phyloP scores from a whole-genome alignment of 768 basidiomycete genomes.

The Kwoniella sp. region DNA sequence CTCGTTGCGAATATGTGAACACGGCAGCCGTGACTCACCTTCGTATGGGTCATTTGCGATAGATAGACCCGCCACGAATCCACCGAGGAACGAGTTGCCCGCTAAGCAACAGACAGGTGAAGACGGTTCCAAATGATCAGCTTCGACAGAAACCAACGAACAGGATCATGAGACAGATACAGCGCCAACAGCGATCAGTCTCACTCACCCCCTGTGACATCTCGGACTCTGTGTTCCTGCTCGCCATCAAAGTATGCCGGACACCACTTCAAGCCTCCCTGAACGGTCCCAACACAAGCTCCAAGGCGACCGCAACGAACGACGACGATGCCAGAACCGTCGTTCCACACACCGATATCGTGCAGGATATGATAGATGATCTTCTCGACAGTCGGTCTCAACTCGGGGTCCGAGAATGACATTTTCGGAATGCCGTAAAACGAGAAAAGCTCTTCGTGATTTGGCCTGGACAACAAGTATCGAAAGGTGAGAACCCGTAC shows the following conservation, averaged over 20 bases:
- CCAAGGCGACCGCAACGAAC: conserved; percentile 44
- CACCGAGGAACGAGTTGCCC: conserved; percentile 49
- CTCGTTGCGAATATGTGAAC: background rate
- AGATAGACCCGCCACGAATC: conserved; percentile 42
- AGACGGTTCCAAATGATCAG: conserved; percentile 6
- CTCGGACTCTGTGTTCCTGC: conserved; percentile 34
- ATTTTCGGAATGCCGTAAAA: conserved; percentile 25
- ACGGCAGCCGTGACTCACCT: conserved; percentile 26
- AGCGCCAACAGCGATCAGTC: no score
- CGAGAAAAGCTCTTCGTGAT: conserved; percentile 50
- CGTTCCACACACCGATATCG: conserved; percentile 35
- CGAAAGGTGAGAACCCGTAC: no score
- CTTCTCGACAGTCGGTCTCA: conserved; percentile 27
- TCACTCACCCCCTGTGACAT: conserved; percentile 51
- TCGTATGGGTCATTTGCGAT: conserved; percentile 33
- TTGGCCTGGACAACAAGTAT: conserved; percentile 38
- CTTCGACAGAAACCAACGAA: background rate
- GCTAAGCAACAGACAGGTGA: conserved; percentile 27
- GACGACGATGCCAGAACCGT: conserved; percentile 34
- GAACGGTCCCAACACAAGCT: conserved; percentile 35
- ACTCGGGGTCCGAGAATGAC: conserved; percentile 19
- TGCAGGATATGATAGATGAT: conserved; percentile 36
- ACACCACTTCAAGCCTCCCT: conserved; percentile 39
- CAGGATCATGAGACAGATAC: no score
- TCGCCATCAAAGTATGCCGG: conserved; percentile 38